Percentiles rank a stretch among this genome's conserved stretches.
phyloP scores from a whole-genome alignment of 306 rosid genomes.

The Cicer judaicum region DNA sequence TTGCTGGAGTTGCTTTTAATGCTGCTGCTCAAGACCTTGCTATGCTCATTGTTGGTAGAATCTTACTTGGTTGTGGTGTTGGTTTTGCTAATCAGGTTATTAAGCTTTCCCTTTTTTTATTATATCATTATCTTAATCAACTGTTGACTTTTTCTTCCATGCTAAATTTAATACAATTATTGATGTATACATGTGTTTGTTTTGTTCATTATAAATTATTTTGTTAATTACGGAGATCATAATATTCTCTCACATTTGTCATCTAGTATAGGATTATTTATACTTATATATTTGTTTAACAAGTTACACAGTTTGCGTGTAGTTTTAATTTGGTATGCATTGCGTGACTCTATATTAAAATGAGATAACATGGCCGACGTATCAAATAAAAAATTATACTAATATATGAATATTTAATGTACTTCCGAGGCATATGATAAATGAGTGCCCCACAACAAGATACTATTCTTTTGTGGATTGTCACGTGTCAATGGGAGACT shows the following conservation, averaged over 20 bases:
- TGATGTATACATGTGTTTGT: conserved; percentile 1
- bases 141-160: neutral
- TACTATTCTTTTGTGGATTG: neutral
- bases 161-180: neutral
- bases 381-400: neutral
- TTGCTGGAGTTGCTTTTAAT: conserved; percentile 56
- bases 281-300: neutral
- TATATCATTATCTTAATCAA: neutral
- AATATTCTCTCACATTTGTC: conserved; percentile 1
- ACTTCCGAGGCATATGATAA: too few relatives aligned
- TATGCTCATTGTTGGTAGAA: conserved; percentile 68
- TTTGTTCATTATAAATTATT: neutral
- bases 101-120: neutral
- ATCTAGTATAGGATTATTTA: neutral
- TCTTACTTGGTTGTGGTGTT: conserved; percentile 82
- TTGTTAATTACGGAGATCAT: too few relatives aligned
- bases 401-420: too few relatives aligned
- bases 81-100: conserved; percentile 92
- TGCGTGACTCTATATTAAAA: conserved; percentile 24
- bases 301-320: neutral
- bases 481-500: neutral
- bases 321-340: conserved; percentile 1
- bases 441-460: too few relatives aligned
- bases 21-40: conserved; percentile 62
- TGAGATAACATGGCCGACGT: conserved; percentile 39